Evolutionary conservation across 1,284 basidiomycete species (phyloP).

Genomic region (Tilletia caries): DNA sequence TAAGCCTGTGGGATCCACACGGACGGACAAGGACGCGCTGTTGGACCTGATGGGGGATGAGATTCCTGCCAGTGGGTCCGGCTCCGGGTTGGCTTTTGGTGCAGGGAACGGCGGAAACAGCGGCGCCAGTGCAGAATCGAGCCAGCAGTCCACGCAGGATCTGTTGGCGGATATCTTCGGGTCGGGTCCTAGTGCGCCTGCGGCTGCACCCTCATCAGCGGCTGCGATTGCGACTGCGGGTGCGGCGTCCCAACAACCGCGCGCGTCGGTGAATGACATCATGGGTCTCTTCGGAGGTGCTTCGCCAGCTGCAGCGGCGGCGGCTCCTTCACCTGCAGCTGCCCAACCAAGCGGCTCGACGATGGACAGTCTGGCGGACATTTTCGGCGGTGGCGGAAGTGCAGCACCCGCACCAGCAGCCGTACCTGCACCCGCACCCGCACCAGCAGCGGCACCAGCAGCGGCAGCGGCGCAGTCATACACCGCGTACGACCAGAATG

Average conservation of each 20-base stretch:
- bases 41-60: constrained; percentile 49
- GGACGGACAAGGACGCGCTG: constrained; percentile 40
- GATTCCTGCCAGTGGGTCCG: constrained; percentile 24
- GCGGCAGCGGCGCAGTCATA: constrained; percentile 67
- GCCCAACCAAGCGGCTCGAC: constrained; percentile 15
- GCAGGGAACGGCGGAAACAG: not conserved
- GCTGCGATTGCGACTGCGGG: constrained; percentile 30
- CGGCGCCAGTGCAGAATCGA: not conserved
- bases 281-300: constrained; percentile 76
- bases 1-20: constrained; percentile 44
- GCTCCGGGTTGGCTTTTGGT: constrained; percentile 5
- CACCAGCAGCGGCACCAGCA: constrained; percentile 50
- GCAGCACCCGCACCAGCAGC: constrained; percentile 61
- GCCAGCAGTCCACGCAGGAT: constrained; percentile 72
- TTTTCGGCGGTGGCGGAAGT: constrained; percentile 41
- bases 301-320: constrained; percentile 52
- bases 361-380: constrained; percentile 27
- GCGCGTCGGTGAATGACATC: constrained; percentile 74
- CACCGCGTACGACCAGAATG: constrained; percentile 85
- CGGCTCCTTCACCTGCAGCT: constrained; percentile 21
- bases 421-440: constrained; percentile 36
- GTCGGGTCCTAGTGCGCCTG: not conserved
- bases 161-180: constrained; percentile 93
- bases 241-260: constrained; percentile 56
- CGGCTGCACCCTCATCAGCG: constrained; percentile 54